These are phyloP conservation scores for Scheffersomyces amazonensis DNA, from an alignment of 805 yeast species.

Conservation along the genomic window DNA sequence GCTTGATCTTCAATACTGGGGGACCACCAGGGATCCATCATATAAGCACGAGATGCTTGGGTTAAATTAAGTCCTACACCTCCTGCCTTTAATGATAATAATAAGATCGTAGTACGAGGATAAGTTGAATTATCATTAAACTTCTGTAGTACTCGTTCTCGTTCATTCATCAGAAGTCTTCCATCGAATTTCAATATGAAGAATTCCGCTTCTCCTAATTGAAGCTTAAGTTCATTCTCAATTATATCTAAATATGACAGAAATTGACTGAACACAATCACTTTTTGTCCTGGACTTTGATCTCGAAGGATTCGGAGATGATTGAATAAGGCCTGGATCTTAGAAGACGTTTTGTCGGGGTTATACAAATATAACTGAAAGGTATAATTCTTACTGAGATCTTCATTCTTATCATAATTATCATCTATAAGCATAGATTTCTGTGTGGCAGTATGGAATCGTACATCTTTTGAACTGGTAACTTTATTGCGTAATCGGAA, in stretches of 20 bases:
- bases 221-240: slow-evolving; percentile 51
- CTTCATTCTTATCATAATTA: slow-evolving; percentile 11
- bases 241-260: slow-evolving; percentile 78
- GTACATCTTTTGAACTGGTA: slow-evolving; percentile 21
- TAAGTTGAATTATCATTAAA: slow-evolving; percentile 41
- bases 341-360: slow-evolving; percentile 63
- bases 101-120: slow-evolving; percentile 44
- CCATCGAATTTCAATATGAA: slow-evolving; percentile 79
- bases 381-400: slow-evolving; percentile 16
- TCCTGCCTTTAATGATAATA: slow-evolving; percentile 84
- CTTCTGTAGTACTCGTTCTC: slow-evolving; percentile 57
- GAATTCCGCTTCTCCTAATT: slow-evolving; percentile 41
- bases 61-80: slow-evolving; percentile 92
- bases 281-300: slow-evolving; percentile 62
- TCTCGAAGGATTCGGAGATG: slow-evolving; percentile 55
- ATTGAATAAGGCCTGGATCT: slow-evolving; percentile 62
- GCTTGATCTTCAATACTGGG: slow-evolving; percentile 91
- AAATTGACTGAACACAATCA: slow-evolving; percentile 89
- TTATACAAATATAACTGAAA: slow-evolving; percentile 42
- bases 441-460: slow-evolving; percentile 22
- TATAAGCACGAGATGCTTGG: slow-evolving; percentile 76
- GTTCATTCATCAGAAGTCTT: slow-evolving; percentile 59
- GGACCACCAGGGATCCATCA: slow-evolving; percentile 99
- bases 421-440: background rate
- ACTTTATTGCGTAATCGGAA: slow-evolving; percentile 36